Conservation (phyloP, 176 grass and related monocot species). For the Ensete glaucum region DNA sequence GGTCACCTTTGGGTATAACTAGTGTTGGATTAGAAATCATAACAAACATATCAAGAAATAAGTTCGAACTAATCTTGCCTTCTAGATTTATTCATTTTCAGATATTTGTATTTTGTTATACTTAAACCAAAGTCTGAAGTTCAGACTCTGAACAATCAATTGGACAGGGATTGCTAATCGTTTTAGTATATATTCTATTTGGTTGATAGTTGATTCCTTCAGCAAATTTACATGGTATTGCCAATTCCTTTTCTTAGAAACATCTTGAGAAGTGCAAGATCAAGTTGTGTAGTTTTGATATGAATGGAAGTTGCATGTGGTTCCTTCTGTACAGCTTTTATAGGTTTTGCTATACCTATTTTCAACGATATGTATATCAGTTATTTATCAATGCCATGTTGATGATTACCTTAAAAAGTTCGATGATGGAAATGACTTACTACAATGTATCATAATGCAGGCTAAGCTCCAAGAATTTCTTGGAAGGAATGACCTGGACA, state of each 20-base stretch:
- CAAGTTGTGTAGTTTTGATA: background rate
- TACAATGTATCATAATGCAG: constrained; percentile 26
- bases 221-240: background rate
- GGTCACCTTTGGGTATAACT: no score
- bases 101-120: background rate
- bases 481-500: constrained; percentile 63
- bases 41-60: no score
- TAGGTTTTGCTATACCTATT: no score
- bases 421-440: background rate
- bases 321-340: background rate
- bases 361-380: background rate
- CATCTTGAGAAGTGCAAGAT: background rate
- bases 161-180: background rate
- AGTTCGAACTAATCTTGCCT: no score
- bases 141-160: background rate
- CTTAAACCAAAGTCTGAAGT: background rate
- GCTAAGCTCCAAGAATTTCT: constrained; percentile 89
- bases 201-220: background rate
- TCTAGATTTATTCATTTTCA: background rate
- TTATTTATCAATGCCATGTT: background rate
- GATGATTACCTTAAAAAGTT: background rate
- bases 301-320: background rate
- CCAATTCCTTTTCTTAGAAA: no score
- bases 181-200: background rate
- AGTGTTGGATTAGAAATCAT: no score